These are phyloP conservation scores for Apostasia ramifera DNA, from an alignment of 106 monocot genomes.

Conservation along the genomic window DNA sequence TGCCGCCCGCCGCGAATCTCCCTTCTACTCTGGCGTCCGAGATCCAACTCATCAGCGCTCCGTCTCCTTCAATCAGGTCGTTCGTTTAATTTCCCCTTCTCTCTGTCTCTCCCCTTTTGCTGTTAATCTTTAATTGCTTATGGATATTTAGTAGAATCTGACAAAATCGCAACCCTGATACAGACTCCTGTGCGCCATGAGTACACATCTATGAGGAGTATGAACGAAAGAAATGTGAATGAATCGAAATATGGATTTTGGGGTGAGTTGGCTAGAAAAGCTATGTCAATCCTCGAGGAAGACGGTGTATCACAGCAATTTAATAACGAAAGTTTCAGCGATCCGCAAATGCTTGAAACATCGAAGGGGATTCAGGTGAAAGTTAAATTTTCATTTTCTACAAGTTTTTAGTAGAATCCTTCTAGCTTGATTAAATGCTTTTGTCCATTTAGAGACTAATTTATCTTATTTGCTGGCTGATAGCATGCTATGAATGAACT, in stretches of 20 bases:
- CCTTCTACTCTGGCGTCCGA: too few species aligned
- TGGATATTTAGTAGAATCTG: neutral
- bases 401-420: neutral
- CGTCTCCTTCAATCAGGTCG: too few species aligned
- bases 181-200: constrained; percentile 8
- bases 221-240: constrained; percentile 4
- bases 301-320: neutral
- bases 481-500: neutral
- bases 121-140: too few species aligned
- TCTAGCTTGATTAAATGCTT: neutral
- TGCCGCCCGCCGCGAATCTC: too few species aligned
- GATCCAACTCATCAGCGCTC: too few species aligned
- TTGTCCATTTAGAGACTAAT: neutral
- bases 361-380: constrained; percentile 6
- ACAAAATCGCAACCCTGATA: neutral
- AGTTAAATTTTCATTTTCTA: neutral
- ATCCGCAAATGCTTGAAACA: neutral
- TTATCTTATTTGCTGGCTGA: neutral
- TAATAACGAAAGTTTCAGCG: neutral
- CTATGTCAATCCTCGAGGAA: constrained; percentile 14
- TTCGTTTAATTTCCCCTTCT: too few species aligned
- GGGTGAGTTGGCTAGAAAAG: constrained; percentile 14
- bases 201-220: constrained; percentile 10
- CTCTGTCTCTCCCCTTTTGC: too few species aligned
- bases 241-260: constrained; percentile 16